Conservation (phyloP, 1,284 basidiomycete genomes). For the Rhizoctonia solani region DNA sequence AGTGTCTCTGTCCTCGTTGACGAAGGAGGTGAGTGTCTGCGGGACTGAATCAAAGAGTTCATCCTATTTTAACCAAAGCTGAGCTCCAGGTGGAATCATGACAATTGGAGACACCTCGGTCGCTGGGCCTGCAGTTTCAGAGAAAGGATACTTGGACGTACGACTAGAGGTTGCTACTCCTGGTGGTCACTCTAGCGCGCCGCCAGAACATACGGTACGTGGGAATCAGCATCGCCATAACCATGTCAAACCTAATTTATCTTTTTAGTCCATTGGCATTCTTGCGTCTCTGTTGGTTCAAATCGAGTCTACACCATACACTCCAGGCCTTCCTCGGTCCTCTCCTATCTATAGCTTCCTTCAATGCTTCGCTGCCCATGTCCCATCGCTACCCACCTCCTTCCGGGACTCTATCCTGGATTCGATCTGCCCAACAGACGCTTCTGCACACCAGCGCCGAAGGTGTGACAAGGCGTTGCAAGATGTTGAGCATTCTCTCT, state of each 20-base stretch:
- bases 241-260: not conserved
- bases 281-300: conserved; percentile 58
- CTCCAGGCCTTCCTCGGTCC: conserved; percentile 45
- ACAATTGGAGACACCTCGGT: conserved; percentile 47
- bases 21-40: conserved; percentile 43
- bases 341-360: conserved; percentile 52
- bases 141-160: conserved; percentile 48
- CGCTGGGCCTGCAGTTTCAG: conserved; percentile 50
- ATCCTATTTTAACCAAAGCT: not conserved
- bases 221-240: not conserved
- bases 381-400: conserved; percentile 50
- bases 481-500: conserved; percentile 50
- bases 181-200: conserved; percentile 42
- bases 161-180: conserved; percentile 40
- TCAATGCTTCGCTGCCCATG: conserved; percentile 53
- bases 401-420: conserved; percentile 49
- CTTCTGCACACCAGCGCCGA: conserved; percentile 10
- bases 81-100: conserved; percentile 45
- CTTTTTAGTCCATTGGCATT: conserved; percentile 56
- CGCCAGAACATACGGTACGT: conserved; percentile 37
- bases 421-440: not conserved
- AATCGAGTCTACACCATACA: conserved; percentile 58
- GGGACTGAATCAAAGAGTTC: not conserved
- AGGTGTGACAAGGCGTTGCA: conserved; percentile 51
- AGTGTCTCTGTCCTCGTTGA: conserved; percentile 51